phyloP scores from a whole-genome alignment of 495 filamentous ascomycete species.

The Xylaria scruposa region DNA sequence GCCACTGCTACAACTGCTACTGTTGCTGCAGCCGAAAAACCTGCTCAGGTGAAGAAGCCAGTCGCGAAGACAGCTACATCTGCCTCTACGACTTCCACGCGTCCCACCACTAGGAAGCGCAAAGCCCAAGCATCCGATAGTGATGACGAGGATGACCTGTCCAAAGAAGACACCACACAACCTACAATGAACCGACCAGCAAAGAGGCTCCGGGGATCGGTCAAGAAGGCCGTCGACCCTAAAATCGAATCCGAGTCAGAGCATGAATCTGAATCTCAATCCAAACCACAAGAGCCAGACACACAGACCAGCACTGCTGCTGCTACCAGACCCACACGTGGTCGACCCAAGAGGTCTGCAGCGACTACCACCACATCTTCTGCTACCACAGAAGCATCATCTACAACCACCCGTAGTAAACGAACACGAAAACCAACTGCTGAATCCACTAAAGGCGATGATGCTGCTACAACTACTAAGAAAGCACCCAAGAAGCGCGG shows the following conservation, averaged over 20 bases:
- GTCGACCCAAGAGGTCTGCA: slow-evolving; percentile 32
- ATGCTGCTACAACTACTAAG: slow-evolving; percentile 34
- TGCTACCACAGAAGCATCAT: slow-evolving; percentile 34
- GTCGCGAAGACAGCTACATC: neutral
- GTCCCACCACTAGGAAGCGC: slow-evolving; percentile 45
- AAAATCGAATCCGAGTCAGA: slow-evolving; percentile 31
- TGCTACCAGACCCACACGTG: slow-evolving; percentile 34
- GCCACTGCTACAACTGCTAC: neutral
- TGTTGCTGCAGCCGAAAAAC: neutral
- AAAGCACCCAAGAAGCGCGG: slow-evolving; percentile 47
- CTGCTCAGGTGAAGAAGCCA: slow-evolving; percentile 13
- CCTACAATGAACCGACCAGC: slow-evolving; percentile 38
- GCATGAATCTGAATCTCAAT: slow-evolving; percentile 26
- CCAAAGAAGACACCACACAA: slow-evolving; percentile 28
- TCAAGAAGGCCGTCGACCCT: slow-evolving; percentile 46
- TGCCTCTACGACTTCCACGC: slow-evolving; percentile 17
- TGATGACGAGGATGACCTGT: slow-evolving; percentile 43
- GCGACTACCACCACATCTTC: slow-evolving; percentile 26
- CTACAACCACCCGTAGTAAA: slow-evolving; percentile 41
- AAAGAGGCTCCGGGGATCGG: slow-evolving; percentile 48
- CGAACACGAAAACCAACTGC: slow-evolving; percentile 46
- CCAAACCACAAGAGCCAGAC: slow-evolving; percentile 21
- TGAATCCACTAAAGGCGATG: slow-evolving; percentile 29
- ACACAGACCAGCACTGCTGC: slow-evolving; percentile 20
- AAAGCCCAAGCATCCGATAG: slow-evolving; percentile 56